A percentile compares a stretch with the other conserved stretches of the same genome.
Evolutionary conservation across 108 stramenopile genomes (phyloP).

Genomic region (Chaetoceros muelleri): DNA sequence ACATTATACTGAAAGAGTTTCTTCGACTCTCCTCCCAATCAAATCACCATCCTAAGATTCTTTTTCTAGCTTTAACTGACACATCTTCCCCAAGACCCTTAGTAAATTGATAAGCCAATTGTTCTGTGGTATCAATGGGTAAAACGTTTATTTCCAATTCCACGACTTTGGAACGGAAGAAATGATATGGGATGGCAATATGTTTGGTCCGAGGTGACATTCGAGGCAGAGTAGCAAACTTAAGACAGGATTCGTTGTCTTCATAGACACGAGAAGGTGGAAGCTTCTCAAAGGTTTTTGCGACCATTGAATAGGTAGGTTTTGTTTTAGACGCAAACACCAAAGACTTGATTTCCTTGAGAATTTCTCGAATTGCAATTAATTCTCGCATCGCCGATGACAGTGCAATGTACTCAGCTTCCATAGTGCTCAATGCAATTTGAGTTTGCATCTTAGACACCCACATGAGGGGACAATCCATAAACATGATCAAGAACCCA

Average conservation of each 20-base stretch:
- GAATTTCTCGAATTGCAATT: slow-evolving; percentile 4
- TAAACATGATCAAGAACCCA: slow-evolving; percentile 14
- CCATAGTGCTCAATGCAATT: slow-evolving; percentile 33
- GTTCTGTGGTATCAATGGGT: slow-evolving; percentile 3
- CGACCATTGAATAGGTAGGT: not conserved
- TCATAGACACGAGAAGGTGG: slow-evolving; percentile 1
- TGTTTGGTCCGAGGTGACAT: slow-evolving; percentile 25
- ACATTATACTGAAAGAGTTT: not conserved
- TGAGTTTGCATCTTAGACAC: slow-evolving; percentile 29
- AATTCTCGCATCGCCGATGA: slow-evolving; percentile 5
- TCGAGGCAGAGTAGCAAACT: slow-evolving; percentile 8
- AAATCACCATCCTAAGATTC: not conserved
- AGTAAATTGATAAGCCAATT: slow-evolving; percentile 7
- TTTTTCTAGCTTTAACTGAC: not conserved
- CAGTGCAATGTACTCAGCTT: slow-evolving; percentile 29
- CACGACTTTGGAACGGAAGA: slow-evolving; percentile 6
- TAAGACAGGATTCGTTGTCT: slow-evolving; percentile 12
- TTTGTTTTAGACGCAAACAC: not conserved
- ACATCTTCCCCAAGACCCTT: not conserved
- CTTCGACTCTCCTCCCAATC: not conserved
- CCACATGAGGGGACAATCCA: slow-evolving; percentile 32
- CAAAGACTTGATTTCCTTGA: slow-evolving; percentile 3
- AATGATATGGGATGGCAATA: slow-evolving; percentile 23
- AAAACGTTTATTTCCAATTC: not conserved
- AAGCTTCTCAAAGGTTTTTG: slow-evolving; percentile 1